Conservation (phyloP, 2,329 filamentous ascomycete genomes). For the Metarhizium guizhouense region DNA sequence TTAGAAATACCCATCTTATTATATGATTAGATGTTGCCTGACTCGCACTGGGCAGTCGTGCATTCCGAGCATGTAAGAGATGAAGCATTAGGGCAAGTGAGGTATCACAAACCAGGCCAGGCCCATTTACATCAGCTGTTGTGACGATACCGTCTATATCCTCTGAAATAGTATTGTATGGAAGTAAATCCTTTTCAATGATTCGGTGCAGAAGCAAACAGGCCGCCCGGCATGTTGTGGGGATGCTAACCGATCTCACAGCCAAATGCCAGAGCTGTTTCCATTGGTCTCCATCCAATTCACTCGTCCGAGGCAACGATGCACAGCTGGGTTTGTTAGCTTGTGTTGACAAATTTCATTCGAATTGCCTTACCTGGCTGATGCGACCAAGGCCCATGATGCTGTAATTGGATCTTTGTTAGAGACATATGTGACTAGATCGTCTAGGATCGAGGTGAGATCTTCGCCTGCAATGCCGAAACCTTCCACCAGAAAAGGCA, state of each 20-base stretch:
- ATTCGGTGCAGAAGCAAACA: constrained; percentile 65
- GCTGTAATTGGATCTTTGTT: constrained; percentile 61
- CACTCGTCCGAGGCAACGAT: constrained; percentile 20
- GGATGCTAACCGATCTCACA: constrained; percentile 59
- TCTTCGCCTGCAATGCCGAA: constrained; percentile 39
- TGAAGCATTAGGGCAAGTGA: constrained; percentile 64
- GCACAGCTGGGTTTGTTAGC: constrained; percentile 24
- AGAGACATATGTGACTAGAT: constrained; percentile 48
- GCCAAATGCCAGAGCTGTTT: constrained; percentile 67
- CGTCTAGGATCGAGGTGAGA: constrained; percentile 45
- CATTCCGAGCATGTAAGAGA: constrained; percentile 56
- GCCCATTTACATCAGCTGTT: constrained; percentile 73
- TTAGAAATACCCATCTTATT: constrained; percentile 71
- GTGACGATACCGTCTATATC: constrained; percentile 64
- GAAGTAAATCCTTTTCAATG: constrained; percentile 55
- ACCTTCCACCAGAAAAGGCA: constrained; percentile 47
- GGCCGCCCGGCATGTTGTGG: constrained; percentile 65
- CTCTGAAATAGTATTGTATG: constrained; percentile 57
- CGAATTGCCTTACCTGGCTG: constrained; percentile 54
- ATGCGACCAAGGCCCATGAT: constrained; percentile 79
- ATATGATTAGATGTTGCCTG: constrained; percentile 61
- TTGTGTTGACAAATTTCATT: neutral
- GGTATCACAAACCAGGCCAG: constrained; percentile 69
- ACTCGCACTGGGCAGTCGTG: constrained; percentile 59
- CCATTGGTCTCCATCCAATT: constrained; percentile 44